A percentile compares a stretch with the other conserved stretches of the same genome.
These are phyloP conservation scores for Aphanomyces invadans DNA, from an alignment of 352 stramenopile species.

Conservation along the genomic window DNA sequence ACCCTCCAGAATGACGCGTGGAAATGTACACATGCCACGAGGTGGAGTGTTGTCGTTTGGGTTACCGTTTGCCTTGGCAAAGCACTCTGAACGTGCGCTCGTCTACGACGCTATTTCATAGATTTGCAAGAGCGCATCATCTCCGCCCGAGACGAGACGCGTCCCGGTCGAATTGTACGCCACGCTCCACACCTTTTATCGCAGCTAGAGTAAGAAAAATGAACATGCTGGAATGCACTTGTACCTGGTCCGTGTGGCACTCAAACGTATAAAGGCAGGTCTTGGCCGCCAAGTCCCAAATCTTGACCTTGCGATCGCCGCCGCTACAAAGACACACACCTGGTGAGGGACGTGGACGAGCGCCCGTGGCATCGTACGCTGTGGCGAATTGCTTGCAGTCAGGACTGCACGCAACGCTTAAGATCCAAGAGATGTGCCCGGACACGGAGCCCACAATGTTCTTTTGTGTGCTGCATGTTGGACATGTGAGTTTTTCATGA, in stretches of 20 bases:
- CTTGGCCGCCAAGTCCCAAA: slow-evolving; percentile 85
- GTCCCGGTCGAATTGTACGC: slow-evolving; percentile 82
- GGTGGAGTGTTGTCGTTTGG: too few species aligned
- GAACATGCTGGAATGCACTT: too few species aligned
- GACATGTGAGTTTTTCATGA: too few species aligned
- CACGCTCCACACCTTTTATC: slow-evolving; percentile 87
- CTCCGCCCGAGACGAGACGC: slow-evolving; percentile 80
- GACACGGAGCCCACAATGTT: slow-evolving; percentile 77
- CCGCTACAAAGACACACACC: slow-evolving; percentile 35
- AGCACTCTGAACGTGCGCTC: too few species aligned
- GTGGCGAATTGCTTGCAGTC: slow-evolving; percentile 81
- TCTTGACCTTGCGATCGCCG: slow-evolving; percentile 86
- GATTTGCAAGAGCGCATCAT: slow-evolving; percentile 83
- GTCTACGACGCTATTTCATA: slow-evolving; percentile 65
- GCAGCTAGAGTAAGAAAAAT: too few species aligned
- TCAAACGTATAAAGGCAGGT: slow-evolving; percentile 87
- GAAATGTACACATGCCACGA: too few species aligned
- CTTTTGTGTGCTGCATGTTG: slow-evolving; percentile 53
- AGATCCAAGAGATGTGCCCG: slow-evolving; percentile 83
- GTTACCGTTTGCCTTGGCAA: too few species aligned
- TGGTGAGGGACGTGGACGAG: neutral
- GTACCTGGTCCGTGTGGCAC: slow-evolving; percentile 75
- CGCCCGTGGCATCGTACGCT: slow-evolving; percentile 35
- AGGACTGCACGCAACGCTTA: slow-evolving; percentile 77
- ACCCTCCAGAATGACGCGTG: too few species aligned